Conservation (phyloP, 169 alveolate genomes). For the Babesia bovis region DNA sequence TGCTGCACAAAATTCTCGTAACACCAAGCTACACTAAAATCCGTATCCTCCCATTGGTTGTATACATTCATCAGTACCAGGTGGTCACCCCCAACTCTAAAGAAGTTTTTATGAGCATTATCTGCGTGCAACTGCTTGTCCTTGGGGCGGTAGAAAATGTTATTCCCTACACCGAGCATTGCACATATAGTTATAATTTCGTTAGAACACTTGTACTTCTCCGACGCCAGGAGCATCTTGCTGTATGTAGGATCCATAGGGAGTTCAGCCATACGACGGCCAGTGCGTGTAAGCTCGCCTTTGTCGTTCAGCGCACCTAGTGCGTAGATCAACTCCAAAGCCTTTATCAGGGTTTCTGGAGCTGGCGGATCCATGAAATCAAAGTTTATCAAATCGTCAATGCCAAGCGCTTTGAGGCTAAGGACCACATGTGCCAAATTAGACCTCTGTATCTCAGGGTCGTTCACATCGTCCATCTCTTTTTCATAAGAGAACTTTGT, state of each 20-base stretch:
- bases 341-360: slow-evolving; percentile 93
- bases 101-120: slow-evolving; percentile 93
- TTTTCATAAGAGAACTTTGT: slow-evolving; percentile 94
- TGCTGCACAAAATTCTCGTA: slow-evolving; percentile 95
- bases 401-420: slow-evolving; percentile 89
- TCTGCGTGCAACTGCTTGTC: slow-evolving; percentile 98
- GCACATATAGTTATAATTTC: slow-evolving; percentile 94
- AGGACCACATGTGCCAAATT: slow-evolving; percentile 92
- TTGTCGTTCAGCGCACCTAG: slow-evolving; percentile 97
- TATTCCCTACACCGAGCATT: slow-evolving; percentile 96
- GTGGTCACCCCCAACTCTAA: slow-evolving; percentile 96
- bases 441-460: slow-evolving; percentile 96
- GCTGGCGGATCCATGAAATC: slow-evolving; percentile 99
- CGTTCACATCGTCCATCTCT: slow-evolving; percentile 94
- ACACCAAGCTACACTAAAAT: slow-evolving; percentile 92
- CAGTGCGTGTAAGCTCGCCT: slow-evolving; percentile 94
- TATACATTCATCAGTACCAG: slow-evolving; percentile 93
- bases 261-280: slow-evolving; percentile 99
- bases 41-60: slow-evolving; percentile 97
- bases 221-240: slow-evolving; percentile 89
- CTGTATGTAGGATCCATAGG: slow-evolving; percentile 98
- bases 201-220: slow-evolving; percentile 93
- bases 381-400: slow-evolving; percentile 97
- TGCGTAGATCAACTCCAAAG: slow-evolving; percentile 96
- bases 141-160: slow-evolving; percentile 95